Conservation (phyloP, 345 rosid genomes). For the Populus ilicifolia region DNA sequence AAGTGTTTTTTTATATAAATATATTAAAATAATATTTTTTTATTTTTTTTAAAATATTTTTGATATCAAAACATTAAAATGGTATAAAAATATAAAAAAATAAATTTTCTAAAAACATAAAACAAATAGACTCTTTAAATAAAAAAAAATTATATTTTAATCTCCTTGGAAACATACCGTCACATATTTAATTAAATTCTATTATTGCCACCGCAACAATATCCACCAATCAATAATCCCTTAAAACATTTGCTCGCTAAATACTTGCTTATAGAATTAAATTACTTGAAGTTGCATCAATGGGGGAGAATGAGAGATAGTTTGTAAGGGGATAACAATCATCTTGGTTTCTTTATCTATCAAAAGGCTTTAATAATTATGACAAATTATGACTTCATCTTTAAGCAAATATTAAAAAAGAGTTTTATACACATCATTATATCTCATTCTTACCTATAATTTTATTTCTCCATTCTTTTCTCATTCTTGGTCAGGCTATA, state of each 20-base stretch:
- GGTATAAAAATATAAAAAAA: too few species aligned
- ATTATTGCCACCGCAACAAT: too few species aligned
- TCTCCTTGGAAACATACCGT: too few species aligned
- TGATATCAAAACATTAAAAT: rapidly evolving
- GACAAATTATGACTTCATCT: background rate
- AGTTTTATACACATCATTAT: background rate
- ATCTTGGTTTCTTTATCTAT: background rate
- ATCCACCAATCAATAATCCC: background rate
- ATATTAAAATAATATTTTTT: too few species aligned
- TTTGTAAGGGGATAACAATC: background rate
- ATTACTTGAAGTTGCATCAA: background rate
- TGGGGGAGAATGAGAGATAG: background rate
- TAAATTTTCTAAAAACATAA: rapidly evolving
- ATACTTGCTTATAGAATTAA: background rate
- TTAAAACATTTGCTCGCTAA: background rate
- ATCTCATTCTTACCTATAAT: background rate
- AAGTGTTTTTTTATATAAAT: too few species aligned
- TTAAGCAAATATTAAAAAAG: background rate
- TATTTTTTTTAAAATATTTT: too few species aligned
- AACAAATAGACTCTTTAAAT: rapidly evolving
- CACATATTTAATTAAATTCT: too few species aligned
- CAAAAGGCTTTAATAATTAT: background rate
- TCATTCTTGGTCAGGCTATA: too few species aligned
- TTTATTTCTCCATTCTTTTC: too few species aligned
- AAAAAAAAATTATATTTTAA: too few species aligned